A percentile compares a stretch with the other conserved stretches of the same genome.
Evolutionary conservation across 176 grass and related monocot genomes (phyloP).

Genomic region (Zoysia pacifica): DNA sequence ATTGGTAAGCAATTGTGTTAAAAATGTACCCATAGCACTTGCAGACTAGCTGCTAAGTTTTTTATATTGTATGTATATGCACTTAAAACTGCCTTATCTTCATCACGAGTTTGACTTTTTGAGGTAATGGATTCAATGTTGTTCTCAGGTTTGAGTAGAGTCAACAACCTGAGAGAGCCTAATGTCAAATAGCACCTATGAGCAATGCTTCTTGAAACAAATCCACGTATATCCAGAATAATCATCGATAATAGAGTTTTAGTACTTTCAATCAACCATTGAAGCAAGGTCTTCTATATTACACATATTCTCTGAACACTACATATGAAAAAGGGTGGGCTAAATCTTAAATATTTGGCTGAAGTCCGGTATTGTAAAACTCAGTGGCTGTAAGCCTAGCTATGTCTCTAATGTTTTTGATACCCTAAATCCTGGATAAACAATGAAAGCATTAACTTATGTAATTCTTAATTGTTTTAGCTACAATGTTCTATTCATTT

Average conservation of each 20-base stretch:
- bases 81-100: not conserved
- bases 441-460: conserved; percentile 16
- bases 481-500: conserved; percentile 29
- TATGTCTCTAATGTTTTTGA: conserved; percentile 6
- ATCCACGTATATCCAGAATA: not conserved
- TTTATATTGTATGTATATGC: not conserved
- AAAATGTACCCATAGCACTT: not conserved
- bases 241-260: not conserved
- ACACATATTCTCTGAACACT: not conserved
- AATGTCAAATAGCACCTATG: not conserved
- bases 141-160: too few relatives aligned
- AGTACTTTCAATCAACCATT: not conserved
- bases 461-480: conserved; percentile 10
- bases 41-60: not conserved
- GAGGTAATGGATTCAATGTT: too few relatives aligned
- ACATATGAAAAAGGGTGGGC: not conserved
- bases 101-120: too few relatives aligned
- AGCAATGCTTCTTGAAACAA: not conserved
- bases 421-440: conserved; percentile 18
- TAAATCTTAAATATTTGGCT: not conserved
- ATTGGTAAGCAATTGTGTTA: not conserved
- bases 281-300: not conserved
- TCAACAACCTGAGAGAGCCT: too few relatives aligned
- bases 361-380: conserved; percentile 8
- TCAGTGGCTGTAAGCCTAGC: conserved; percentile 17